Evolutionary conservation across 495 filamentous ascomycete genomes (phyloP).

Genomic region (Staphylotrichum tortipilum): DNA sequence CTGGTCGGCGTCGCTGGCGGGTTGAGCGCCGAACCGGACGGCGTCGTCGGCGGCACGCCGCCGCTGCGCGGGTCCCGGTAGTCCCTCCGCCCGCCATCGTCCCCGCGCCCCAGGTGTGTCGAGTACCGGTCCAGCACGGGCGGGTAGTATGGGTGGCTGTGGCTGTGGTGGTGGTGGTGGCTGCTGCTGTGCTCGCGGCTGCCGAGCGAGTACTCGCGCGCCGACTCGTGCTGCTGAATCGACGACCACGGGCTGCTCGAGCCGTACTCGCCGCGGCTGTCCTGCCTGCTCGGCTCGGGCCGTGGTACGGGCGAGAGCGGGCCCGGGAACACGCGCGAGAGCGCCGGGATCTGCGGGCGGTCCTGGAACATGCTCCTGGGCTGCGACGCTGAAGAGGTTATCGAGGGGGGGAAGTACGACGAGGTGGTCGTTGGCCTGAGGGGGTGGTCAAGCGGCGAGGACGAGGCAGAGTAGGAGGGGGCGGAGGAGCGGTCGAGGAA

Average conservation of each 20-base stretch:
- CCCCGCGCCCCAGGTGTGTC: constrained; percentile 14
- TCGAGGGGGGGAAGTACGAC: constrained; percentile 38
- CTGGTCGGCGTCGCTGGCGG: constrained; percentile 34
- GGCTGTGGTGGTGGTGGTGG: no score
- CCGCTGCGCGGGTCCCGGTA: constrained; percentile 27
- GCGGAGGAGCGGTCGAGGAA: constrained; percentile 18
- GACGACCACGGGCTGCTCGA: constrained; percentile 21
- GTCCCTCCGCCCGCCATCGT: constrained; percentile 8
- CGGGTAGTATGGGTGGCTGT: constrained; percentile 12
- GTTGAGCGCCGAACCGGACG: constrained; percentile 17
- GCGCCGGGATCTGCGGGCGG: constrained; percentile 30
- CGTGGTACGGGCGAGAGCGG: constrained; percentile 33
- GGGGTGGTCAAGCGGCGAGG: constrained; percentile 35
- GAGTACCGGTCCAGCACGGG: constrained; percentile 17
- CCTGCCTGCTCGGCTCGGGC: constrained; percentile 22
- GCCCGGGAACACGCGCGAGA: constrained; percentile 33
- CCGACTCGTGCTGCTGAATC: constrained; percentile 27
- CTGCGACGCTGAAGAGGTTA: constrained; percentile 19
- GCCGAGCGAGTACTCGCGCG: constrained; percentile 20
- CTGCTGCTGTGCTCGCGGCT: constrained; percentile 15
- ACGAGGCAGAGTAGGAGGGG: constrained; percentile 18
- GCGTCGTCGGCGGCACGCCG: no score
- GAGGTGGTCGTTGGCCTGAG: constrained; percentile 30
- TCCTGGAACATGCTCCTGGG: constrained; percentile 36
- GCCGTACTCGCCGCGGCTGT: constrained; percentile 19